Evolutionary conservation across 2,329 filamentous ascomycete species (phyloP), one percentile per base, ranked within the genome.

Genomic region (Paramyrothecium sp.): DNA sequence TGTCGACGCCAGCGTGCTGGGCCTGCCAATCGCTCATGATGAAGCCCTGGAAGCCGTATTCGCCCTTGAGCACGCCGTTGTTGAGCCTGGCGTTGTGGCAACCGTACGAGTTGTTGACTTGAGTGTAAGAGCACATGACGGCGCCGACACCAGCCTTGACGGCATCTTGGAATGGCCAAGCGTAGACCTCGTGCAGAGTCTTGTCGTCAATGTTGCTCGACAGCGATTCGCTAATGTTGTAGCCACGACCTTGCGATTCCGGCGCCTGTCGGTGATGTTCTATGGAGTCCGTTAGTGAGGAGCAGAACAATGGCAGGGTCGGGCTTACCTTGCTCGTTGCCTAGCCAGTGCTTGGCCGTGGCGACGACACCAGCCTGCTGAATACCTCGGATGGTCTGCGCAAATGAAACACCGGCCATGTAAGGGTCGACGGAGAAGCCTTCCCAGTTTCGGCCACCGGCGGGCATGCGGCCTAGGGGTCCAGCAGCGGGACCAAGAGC

Each of bases 301-400:
- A 30, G 38, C 13, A 5, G 3, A 8, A 20, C 20, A n/a, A 2
- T 46, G 3, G 10, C 26, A 7, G 4, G 0, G 4, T 0, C 12
- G 2, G 12, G 23, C 63, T 54, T 64, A 74, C 73, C 73, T 75
- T 92, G 91, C 73, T 91, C 89, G 65, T 93, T 90, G 52, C 76
- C 82, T 58, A 91, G 84, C 69, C 79, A 89, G 69, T 93, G 90
- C 79, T 93, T 94, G 51, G 89, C 89, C 66, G 89, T 92, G 59
- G 92, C 91, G 74, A 96, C 89, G 54, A 94, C 85, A 70, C 91
- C 91, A 16, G 88, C 86, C 67, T 88, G 84, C 71, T 96, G 92
- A 49, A 96, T 93, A 59, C 92, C 92, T 69, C 85, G 82, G 59
- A 96, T 82, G 1, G 89, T 90, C 69, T 90, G 81, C 41, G 85